Evolutionary conservation across 1,139 yeast species (phyloP), one percentile per base, ranked within the genome.

Genomic region (Candida frijolesensis): DNA sequence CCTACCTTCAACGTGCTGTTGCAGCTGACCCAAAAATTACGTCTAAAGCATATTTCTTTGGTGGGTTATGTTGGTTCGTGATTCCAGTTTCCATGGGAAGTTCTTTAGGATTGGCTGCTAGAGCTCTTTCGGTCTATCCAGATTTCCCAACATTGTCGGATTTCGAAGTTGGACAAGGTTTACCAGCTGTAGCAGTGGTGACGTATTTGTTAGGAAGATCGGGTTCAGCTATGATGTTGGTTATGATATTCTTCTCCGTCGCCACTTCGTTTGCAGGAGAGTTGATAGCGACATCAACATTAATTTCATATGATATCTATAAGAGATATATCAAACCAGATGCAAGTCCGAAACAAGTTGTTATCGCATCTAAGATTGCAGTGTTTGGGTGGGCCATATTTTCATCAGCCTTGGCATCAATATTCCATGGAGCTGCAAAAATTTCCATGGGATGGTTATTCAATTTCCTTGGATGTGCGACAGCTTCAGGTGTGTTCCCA

Each of bases 221-320:
- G 10, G 83, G 82, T 10, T 67, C 74, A 1, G 72, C 67, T 7
- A 64, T 75, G 60, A 69, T 75, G 34, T 57, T 78, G 46, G 60
- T 76, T 40, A 74, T 77, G 76, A 71, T 79, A 5, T 79, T 78
- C 67, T 66, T 79, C 61, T 74, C 82, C 2, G 79, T 74, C 4
- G 77, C 82, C 2, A 74, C 82, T 1, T 76, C 83, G 1, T 70
- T 73, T 54, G 73, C 81, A 3, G 77, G 80, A 27, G 82, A 79
- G 56, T 60, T 75, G 43, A 76, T 79, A 53, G 80, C 82, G 4
- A 69, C 77, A 5, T 74, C 82, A 0, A 73, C 83, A 1, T 62
- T 78, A 46, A 55, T 72, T 38, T 73, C 82, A 0, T 76, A 74
- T 54, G 83, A 79, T 58, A 63, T 78, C 42, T 79, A 71, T 66